phyloP scores from a whole-genome alignment of 192 early-diverging fungal species.

The Pilobolus umbonatus region DNA sequence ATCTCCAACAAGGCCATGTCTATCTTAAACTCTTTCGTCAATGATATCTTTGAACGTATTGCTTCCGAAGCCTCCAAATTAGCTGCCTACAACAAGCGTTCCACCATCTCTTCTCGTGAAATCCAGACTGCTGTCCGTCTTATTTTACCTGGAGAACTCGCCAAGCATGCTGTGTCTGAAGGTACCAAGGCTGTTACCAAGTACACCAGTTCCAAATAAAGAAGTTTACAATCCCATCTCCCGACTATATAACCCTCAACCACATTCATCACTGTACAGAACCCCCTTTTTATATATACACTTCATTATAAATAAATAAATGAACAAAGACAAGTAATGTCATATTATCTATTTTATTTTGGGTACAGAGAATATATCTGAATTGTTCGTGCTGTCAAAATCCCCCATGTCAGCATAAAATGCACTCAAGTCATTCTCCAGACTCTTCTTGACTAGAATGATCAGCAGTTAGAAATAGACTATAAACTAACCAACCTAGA shows the following conservation, averaged over 20 bases:
- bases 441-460: background rate
- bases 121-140: slow-evolving; percentile 78
- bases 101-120: slow-evolving; percentile 94
- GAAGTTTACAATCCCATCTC: background rate
- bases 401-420: slow-evolving; percentile 55
- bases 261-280: background rate
- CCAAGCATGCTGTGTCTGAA: slow-evolving; percentile 97
- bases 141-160: slow-evolving; percentile 85
- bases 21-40: slow-evolving; percentile 94
- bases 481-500: background rate
- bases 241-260: background rate
- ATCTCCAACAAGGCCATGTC: slow-evolving; percentile 98
- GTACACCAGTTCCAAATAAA: slow-evolving; percentile 81
- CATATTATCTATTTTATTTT: slow-evolving; percentile 1
- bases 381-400: slow-evolving; percentile 5
- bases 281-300: slow-evolving; percentile 4
- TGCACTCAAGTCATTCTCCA: slow-evolving; percentile 59
- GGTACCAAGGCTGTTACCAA: slow-evolving; percentile 98
- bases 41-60: slow-evolving; percentile 97
- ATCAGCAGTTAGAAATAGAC: background rate
- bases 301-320: background rate
- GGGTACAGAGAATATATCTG: slow-evolving; percentile 22
- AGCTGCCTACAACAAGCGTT: slow-evolving; percentile 91
- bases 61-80: slow-evolving; percentile 80
- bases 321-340: background rate